Conservation (phyloP, 352 stramenopile genomes). For the Phytophthora gonapodyides region DNA sequence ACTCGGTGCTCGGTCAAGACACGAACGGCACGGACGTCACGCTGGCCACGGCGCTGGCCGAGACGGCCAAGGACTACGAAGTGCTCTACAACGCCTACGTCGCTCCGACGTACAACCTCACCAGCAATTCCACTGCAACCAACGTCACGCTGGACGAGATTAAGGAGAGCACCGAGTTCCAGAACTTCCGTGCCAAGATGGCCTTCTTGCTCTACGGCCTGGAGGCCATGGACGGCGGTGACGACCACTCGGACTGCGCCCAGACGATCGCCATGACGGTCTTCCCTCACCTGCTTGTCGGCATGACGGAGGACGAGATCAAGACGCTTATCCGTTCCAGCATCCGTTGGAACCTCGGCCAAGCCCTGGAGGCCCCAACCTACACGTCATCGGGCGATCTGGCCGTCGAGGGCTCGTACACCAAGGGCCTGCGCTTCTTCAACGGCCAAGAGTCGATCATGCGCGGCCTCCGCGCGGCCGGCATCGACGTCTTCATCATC, state of each 20-base stretch:
- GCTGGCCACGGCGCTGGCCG: constrained; percentile 35
- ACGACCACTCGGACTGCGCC: constrained; percentile 44
- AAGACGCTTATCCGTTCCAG: constrained; percentile 49
- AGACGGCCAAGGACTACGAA: constrained; percentile 50
- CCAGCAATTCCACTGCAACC: constrained; percentile 18
- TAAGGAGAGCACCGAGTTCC: constrained; percentile 47
- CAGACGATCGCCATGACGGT: constrained; percentile 59
- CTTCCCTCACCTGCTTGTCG: constrained; percentile 57
- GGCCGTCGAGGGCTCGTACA: constrained; percentile 47
- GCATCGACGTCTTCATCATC: constrained; percentile 63
- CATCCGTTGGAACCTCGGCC: constrained; percentile 53
- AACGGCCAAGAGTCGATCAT: constrained; percentile 67
- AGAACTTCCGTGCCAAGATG: constrained; percentile 69
- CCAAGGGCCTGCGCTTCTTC: constrained; percentile 59
- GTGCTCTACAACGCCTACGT: constrained; percentile 64
- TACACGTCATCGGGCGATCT: constrained; percentile 51
- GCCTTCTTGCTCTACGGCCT: constrained; percentile 50
- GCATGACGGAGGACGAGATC: constrained; percentile 61
- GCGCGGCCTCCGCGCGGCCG: constrained; percentile 47
- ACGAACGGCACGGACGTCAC: constrained; percentile 48
- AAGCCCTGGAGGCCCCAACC: constrained; percentile 39
- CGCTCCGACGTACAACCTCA: constrained; percentile 49
- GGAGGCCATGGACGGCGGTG: constrained; percentile 50
- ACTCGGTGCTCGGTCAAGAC: constrained; percentile 51
- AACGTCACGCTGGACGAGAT: constrained; percentile 36